Evolutionary conservation across 2,329 filamentous ascomycete genomes (phyloP).

Genomic region (Coniosporium tulheliwenetii): DNA sequence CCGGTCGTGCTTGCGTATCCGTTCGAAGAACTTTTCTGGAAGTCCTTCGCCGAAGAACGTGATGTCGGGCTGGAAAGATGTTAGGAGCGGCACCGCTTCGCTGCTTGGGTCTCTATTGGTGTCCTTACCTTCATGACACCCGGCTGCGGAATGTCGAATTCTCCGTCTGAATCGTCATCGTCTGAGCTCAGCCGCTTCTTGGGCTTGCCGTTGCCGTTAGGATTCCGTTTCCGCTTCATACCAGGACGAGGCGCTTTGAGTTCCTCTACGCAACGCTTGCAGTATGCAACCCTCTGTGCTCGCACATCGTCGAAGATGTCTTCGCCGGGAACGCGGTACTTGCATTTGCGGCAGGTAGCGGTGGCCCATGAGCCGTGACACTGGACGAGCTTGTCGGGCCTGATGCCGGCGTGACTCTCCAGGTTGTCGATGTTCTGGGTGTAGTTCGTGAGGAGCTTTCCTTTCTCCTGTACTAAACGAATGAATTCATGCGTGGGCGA

Average conservation of each 20-base stretch:
- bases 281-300: slow-evolving; percentile 60
- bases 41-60: slow-evolving; percentile 93
- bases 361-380: slow-evolving; percentile 95
- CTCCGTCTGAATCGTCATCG: slow-evolving; percentile 40
- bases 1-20: slow-evolving; percentile 68
- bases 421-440: slow-evolving; percentile 98
- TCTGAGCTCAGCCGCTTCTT: slow-evolving; percentile 32
- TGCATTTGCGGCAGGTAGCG: slow-evolving; percentile 75
- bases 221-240: slow-evolving; percentile 36
- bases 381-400: slow-evolving; percentile 70
- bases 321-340: slow-evolving; percentile 56
- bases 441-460: slow-evolving; percentile 89
- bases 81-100: neutral
- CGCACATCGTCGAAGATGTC: slow-evolving; percentile 67
- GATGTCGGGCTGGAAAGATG: slow-evolving; percentile 58
- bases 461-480: slow-evolving; percentile 68
- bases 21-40: slow-evolving; percentile 65
- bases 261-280: slow-evolving; percentile 49
- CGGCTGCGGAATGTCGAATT: slow-evolving; percentile 49
- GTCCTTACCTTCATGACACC: slow-evolving; percentile 59
- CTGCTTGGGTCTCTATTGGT: neutral
- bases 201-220: slow-evolving; percentile 22
- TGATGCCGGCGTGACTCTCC: slow-evolving; percentile 72
- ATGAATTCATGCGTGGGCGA: slow-evolving; percentile 94
- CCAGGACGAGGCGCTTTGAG: slow-evolving; percentile 32